Base-by-base conservation (phyloP, 768 basidiomycete species). In the Suillus decipiens region DNA sequence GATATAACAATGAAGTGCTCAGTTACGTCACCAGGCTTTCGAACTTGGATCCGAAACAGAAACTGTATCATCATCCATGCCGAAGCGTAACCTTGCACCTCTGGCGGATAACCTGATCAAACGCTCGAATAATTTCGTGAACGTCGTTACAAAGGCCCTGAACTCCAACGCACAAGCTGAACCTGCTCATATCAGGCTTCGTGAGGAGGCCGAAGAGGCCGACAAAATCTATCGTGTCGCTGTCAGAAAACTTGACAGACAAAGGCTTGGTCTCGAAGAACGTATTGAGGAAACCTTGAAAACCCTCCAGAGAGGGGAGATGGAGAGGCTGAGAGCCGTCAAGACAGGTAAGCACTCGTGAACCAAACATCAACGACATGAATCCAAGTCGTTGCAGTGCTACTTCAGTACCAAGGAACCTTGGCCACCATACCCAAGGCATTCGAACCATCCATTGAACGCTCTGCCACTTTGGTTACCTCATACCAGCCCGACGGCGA, bases 401-500 rank as follows among this genome's bases (percentile, higher is more conserved):
- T 97, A 24, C 82, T 91, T 45, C 92, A 96, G 73, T 97, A 93
- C 71, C 93, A 96, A 67, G 90, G 88, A 47, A 93, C 90, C 10
- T 73, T 96, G 45, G 78, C 84, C 17, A 89, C 87, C 68, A 75
- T 96, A 15, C 90, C 91, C 12, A 86, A 88, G 70, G 80, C 85
- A 8, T 78, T 92, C 51, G 84, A 86, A 28, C 80, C 84, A 0
- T 83, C 89, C 2, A 73, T 88, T 36, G 89, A 91, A 68, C 85
- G 87, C 39, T 90, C 91, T 2, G 81, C 84, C 1, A 89, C 91
- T 1, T 82, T 95, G 55, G 84, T 96, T 66, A 85, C 92, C 37
- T 85, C 93, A 1, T 97, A 87, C 75, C 89, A 95, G 64, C 95
- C 95, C 3, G 95, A 97, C 65, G 87, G 87, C 1, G 95, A 95